A percentile compares a stretch with the other conserved stretches of the same genome.
phyloP scores from a whole-genome alignment of 768 basidiomycete species.

The Suillus subluteus region DNA sequence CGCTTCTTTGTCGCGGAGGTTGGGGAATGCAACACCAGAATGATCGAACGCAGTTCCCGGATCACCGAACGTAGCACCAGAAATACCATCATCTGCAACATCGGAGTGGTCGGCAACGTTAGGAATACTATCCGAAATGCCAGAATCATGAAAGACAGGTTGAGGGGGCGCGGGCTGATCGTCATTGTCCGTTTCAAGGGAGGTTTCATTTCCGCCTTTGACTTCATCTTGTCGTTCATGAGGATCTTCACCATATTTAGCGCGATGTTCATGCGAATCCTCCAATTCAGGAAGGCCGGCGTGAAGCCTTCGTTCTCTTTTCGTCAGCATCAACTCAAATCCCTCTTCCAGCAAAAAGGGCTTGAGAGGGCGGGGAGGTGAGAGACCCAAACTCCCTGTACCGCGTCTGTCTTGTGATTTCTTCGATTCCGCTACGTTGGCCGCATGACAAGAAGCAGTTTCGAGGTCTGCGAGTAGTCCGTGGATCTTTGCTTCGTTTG shows the following conservation, averaged over 20 bases:
- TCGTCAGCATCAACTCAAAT: constrained; percentile 30
- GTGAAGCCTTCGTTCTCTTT: constrained; percentile 25
- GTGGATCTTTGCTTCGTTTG: constrained; percentile 1
- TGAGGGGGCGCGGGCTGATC: neutral
- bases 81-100: neutral
- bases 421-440: neutral
- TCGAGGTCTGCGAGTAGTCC: constrained; percentile 4
- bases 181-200: neutral
- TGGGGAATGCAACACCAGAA: constrained; percentile 28
- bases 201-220: neutral
- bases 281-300: constrained; percentile 15
- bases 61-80: constrained; percentile 17
- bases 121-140: no score
- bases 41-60: constrained; percentile 22
- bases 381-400: constrained; percentile 30
- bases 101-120: neutral
- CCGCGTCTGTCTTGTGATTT: constrained; percentile 18
- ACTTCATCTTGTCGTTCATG: neutral
- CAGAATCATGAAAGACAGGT: neutral
- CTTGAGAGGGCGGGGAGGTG: constrained; percentile 20
- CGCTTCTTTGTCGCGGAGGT: neutral
- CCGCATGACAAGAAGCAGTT: neutral
- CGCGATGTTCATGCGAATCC: neutral
- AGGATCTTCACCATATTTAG: neutral
- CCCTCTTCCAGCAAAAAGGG: neutral